phyloP scores from a whole-genome alignment of 805 yeast genomes.

The Geotrichum ghanense region DNA sequence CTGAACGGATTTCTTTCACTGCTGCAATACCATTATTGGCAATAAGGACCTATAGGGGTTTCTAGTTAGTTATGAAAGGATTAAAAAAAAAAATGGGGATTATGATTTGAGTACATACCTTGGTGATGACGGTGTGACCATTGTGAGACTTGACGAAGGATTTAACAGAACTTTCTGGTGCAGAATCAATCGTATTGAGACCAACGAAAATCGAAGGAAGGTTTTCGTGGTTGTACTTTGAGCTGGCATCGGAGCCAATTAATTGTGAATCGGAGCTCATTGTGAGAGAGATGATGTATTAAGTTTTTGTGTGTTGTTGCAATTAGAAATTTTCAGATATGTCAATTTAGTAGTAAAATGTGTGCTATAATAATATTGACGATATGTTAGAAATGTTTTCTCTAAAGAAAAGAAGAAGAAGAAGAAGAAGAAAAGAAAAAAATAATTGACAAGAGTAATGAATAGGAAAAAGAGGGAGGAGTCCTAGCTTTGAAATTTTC shows the following conservation, averaged over 20 bases:
- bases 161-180: slow-evolving; percentile 60
- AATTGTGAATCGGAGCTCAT: not conserved
- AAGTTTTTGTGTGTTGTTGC: too few species aligned
- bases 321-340: not conserved
- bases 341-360: not conserved
- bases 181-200: slow-evolving; percentile 60
- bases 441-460: not conserved
- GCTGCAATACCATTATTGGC: slow-evolving; percentile 99
- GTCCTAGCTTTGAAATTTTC: not conserved
- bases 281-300: too few species aligned
- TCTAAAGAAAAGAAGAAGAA: not conserved
- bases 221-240: slow-evolving; percentile 17
- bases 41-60: slow-evolving; percentile 44
- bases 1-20: slow-evolving; percentile 93
- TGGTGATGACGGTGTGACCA: slow-evolving; percentile 91
- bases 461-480: not conserved
- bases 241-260: not conserved
- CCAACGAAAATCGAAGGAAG: slow-evolving; percentile 76
- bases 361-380: not conserved
- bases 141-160: slow-evolving; percentile 76
- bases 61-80: too few species aligned
- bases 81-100: not conserved
- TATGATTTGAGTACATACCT: slow-evolving; percentile 21
- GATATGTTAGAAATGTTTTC: not conserved
- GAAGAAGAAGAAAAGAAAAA: too few species aligned